Percentiles rank a stretch among this genome's conserved stretches.
Conservation (phyloP, 2,329 filamentous ascomycete genomes). For the Alternaria postmessia region DNA sequence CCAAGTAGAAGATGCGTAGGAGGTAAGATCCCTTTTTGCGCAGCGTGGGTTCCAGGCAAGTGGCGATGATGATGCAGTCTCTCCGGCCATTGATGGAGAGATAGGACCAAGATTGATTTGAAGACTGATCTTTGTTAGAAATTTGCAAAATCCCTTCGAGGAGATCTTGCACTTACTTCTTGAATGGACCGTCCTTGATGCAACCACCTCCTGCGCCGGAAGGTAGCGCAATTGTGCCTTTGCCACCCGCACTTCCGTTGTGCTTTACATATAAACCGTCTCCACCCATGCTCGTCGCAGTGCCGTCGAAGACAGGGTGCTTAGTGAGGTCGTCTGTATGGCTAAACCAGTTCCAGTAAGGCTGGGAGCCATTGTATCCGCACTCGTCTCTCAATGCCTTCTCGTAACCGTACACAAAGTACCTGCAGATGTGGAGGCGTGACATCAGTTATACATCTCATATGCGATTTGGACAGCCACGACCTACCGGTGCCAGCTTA, state of each 20-base stretch:
- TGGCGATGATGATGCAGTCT: conserved; percentile 20
- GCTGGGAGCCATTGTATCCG: conserved; percentile 46
- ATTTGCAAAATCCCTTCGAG: neutral
- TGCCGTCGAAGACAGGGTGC: conserved; percentile 38
- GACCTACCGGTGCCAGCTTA: conserved; percentile 46
- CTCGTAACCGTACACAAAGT: conserved; percentile 49
- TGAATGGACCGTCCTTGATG: conserved; percentile 33
- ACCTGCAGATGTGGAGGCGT: conserved; percentile 6
- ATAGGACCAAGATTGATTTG: conserved; percentile 37
- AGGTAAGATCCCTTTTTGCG: conserved; percentile 46
- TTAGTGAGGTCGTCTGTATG: conserved; percentile 38
- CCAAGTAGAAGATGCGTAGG: conserved; percentile 25
- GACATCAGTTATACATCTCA: neutral
- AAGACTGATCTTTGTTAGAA: conserved; percentile 11
- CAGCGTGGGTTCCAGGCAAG: conserved; percentile 43
- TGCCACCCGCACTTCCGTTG: conserved; percentile 24
- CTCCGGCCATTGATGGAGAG: conserved; percentile 18
- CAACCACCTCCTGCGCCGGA: conserved; percentile 35
- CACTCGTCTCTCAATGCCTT: conserved; percentile 50
- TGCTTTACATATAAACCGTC: conserved; percentile 23
- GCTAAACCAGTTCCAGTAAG: conserved; percentile 60
- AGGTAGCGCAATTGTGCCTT: conserved; percentile 20
- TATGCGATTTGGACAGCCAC: neutral
- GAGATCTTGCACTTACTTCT: conserved; percentile 28
- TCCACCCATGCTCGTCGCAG: conserved; percentile 47